Conservation (phyloP, 306 rosid genomes). For the Vigna hirtella region DNA sequence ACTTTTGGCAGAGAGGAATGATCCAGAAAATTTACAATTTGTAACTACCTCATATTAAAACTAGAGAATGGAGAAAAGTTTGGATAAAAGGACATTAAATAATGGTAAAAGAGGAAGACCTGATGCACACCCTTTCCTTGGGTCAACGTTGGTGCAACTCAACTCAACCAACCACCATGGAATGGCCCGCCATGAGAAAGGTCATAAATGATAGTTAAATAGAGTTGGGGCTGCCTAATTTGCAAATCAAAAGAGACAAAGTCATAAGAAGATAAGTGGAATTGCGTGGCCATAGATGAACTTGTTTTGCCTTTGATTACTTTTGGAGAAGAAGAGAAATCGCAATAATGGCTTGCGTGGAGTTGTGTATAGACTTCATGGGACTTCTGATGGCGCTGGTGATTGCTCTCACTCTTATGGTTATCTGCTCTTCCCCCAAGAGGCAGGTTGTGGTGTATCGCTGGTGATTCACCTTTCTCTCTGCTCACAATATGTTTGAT, state of each 20-base stretch:
- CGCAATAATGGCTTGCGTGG: slow-evolving; percentile 39
- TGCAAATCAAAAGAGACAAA: neutral
- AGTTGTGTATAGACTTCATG: slow-evolving; percentile 31
- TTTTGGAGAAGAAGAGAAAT: slow-evolving; percentile 7
- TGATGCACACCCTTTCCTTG: neutral
- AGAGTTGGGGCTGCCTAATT: slow-evolving; percentile 2
- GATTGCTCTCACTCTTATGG: slow-evolving; percentile 43
- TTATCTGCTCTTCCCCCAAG: slow-evolving; percentile 27
- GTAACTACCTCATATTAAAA: neutral
- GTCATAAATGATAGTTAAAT: slow-evolving; percentile 25
- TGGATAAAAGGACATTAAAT: neutral
- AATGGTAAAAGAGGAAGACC: neutral
- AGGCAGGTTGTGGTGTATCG: slow-evolving; percentile 56
- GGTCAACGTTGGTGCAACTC: slow-evolving; percentile 27
- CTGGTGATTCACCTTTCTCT: neutral
- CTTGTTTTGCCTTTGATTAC: neutral
- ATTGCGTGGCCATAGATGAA: neutral
- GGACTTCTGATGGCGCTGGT: slow-evolving; percentile 46
- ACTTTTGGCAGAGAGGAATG: neutral
- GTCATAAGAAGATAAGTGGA: neutral
- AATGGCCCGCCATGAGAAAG: neutral
- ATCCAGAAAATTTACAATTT: neutral
- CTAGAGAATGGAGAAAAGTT: neutral
- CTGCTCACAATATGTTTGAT: neutral
- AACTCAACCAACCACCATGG: neutral